These are phyloP conservation scores for Perilla frutescens DNA, from an alignment of 257 asterid species.

Conservation along the genomic window DNA sequence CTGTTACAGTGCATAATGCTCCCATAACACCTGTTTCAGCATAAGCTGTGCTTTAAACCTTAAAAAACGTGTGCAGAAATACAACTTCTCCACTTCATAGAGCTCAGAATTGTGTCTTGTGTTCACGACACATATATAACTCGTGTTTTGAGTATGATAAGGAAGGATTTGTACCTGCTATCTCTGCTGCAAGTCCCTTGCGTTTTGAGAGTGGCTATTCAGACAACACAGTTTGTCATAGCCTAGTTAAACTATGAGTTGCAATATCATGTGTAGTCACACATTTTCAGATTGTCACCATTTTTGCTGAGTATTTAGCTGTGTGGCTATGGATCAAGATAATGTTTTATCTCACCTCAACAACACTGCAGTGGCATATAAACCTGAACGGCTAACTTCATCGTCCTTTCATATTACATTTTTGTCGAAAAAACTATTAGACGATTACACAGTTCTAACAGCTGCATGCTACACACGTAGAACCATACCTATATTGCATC, in stretches of 20 bases:
- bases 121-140: too few species aligned
- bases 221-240: too few species aligned
- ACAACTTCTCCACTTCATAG: background rate
- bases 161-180: too few species aligned
- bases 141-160: too few species aligned
- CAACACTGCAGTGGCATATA: too few species aligned
- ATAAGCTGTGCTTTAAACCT: background rate
- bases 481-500: background rate
- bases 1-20: slow-evolving; percentile 24
- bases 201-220: too few species aligned
- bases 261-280: background rate
- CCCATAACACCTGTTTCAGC: slow-evolving; percentile 39
- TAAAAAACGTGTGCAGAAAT: background rate
- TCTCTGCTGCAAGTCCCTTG: too few species aligned
- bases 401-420: too few species aligned
- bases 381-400: too few species aligned
- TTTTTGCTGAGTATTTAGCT: background rate
- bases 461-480: background rate
- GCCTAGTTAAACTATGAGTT: too few species aligned
- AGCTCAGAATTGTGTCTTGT: too few species aligned
- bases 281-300: background rate
- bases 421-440: too few species aligned
- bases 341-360: slow-evolving; percentile 10
- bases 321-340: slow-evolving; percentile 37
- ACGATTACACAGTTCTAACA: background rate